Evolutionary conservation across 805 yeast species (phyloP).

Genomic region (Saccharomyces cerevisiae): DNA sequence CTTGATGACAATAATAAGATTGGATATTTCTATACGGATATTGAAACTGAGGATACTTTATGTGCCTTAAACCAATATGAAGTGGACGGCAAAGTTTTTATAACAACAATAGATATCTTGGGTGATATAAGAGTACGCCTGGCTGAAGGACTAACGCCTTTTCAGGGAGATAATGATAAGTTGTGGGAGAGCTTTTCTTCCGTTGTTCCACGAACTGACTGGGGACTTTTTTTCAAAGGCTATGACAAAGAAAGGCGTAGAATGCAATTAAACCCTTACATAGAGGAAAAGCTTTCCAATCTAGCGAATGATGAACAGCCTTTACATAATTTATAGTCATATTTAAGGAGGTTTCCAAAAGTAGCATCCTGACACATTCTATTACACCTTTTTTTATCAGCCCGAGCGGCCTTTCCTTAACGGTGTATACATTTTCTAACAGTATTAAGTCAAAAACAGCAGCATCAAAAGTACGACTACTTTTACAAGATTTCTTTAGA

Average conservation of each 20-base stretch:
- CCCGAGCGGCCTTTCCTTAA: neutral
- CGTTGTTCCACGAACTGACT: slow-evolving; percentile 10
- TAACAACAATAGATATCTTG: neutral
- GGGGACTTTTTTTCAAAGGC: slow-evolving; percentile 13
- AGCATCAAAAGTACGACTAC: neutral
- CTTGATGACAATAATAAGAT: neutral
- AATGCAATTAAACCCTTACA: neutral
- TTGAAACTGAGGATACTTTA: neutral
- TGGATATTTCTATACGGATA: neutral
- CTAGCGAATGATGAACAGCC: neutral
- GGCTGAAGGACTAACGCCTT: neutral
- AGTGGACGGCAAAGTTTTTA: neutral
- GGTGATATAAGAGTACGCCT: neutral
- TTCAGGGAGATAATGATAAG: neutral
- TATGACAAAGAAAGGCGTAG: slow-evolving; percentile 4
- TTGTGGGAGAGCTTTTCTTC: neutral
- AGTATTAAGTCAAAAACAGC: neutral
- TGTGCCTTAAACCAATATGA: neutral
- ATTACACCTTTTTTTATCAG: neutral
- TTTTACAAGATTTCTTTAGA: neutral
- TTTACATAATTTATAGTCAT: neutral
- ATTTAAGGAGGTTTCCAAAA: neutral
- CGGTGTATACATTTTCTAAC: neutral
- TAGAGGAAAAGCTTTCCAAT: neutral
- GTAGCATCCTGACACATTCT: neutral